Evolutionary conservation across 305 asterid species (phyloP), one percentile per base, ranked within the genome.

Genomic region (Fraxinus platypoda): DNA sequence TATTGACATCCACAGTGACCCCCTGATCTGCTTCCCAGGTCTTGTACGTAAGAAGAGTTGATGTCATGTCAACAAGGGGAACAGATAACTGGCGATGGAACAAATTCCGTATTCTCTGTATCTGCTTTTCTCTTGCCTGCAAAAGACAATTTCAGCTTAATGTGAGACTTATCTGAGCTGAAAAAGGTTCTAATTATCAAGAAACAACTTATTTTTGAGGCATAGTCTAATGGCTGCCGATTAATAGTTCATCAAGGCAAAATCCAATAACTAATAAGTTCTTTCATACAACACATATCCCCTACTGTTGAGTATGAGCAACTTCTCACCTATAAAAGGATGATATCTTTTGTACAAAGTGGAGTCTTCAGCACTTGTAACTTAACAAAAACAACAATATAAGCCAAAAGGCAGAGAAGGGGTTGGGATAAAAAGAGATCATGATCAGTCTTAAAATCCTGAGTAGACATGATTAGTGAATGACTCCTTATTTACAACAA

Each of bases 41-140:
- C 82, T 92, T 92, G 90, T 92, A 94, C 41, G 92, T 85, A 2
- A 66, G 87, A 82, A 93, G 93, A 80, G 92, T 89, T 77, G 95
- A 81, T 78, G 82, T 84, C 78, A 88, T 81, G 84, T 92, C 88
- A 76, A 84, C 86, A 81, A 90, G 97, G 75, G 98, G 98, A 84
- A 96, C 87, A 81, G 95, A 96, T 87, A 96, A 87, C 88, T 96
- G 98, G 34, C 99, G 98, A 77, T 88, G 97, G 84, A 90, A 96
- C 81, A 96, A 87, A 86, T 81, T 91, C 41, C 95, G 88, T 83
- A 93, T 87, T 15, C 89, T 94, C 88, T 92, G 97, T 75, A 87
- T 83, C 89, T 94, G 98, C 91, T 92, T 92, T 83, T 93, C 99
- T 87, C 90, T 93, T 46, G 87, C 90, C 99, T 96, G 89, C 86